Conservation (phyloP, 2,329 filamentous ascomycete species). For the Colletotrichum sp. region DNA sequence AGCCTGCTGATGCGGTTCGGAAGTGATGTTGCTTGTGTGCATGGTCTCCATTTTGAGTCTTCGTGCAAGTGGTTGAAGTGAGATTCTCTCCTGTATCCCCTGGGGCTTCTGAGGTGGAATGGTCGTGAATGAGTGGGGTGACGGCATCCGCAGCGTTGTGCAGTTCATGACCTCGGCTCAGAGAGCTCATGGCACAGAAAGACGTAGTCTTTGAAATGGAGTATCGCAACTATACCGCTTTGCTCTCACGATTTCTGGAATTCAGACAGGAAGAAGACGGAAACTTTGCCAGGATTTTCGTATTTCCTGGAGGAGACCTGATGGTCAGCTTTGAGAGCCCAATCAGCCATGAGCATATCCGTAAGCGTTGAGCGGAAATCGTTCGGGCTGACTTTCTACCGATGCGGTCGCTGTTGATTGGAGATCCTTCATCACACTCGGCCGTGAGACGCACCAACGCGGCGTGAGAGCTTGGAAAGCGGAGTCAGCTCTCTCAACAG, state of each 20-base stretch:
- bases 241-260: not conserved
- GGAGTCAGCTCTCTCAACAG: not conserved
- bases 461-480: not conserved
- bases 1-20: too few species aligned
- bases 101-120: not conserved
- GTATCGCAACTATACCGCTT: not conserved
- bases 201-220: not conserved
- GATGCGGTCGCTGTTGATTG: not conserved
- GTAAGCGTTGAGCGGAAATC: not conserved
- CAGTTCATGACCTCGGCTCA: not conserved
- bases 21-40: not conserved
- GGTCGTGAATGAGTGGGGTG: not conserved
- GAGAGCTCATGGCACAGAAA: not conserved
- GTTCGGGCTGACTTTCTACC: not conserved
- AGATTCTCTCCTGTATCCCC: not conserved
- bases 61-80: not conserved
- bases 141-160: not conserved
- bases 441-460: too few species aligned
- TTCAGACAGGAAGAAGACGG: not conserved
- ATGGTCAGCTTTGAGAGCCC: not conserved
- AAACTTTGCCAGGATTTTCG: not conserved
- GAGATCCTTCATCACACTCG: not conserved
- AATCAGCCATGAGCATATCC: not conserved
- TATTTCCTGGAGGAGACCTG: not conserved
- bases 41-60: not conserved